These are phyloP conservation scores for Schizopora paradoxa DNA, from an alignment of 1,284 basidiomycete genomes.

Conservation along the genomic window DNA sequence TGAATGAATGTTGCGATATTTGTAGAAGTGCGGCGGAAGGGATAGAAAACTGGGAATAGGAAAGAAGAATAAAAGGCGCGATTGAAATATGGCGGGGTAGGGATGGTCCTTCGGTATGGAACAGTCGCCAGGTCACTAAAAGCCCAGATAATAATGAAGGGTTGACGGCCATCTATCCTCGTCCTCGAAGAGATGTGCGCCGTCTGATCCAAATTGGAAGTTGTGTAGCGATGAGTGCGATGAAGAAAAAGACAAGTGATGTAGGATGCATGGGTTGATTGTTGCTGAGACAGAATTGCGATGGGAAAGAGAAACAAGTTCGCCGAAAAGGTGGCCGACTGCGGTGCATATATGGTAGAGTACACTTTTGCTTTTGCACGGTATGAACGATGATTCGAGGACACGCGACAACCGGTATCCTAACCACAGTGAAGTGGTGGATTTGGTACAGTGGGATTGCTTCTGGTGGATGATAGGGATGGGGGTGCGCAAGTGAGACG, in stretches of 20 bases:
- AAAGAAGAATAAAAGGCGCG: slow-evolving; percentile 18
- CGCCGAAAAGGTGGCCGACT: slow-evolving; percentile 16
- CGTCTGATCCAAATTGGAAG: slow-evolving; percentile 12
- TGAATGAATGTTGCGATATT: slow-evolving; percentile 18
- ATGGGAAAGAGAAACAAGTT: slow-evolving; percentile 6
- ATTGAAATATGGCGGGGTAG: slow-evolving; percentile 8
- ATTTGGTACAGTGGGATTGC: slow-evolving; percentile 1
- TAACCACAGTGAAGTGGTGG: slow-evolving; percentile 6
- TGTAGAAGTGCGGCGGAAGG: slow-evolving; percentile 8
- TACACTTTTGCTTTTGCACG: slow-evolving; percentile 18
- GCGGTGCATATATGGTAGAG: slow-evolving; percentile 18
- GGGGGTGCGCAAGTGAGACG: slow-evolving; percentile 43
- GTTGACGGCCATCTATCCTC: slow-evolving; percentile 6
- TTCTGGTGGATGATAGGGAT: no score
- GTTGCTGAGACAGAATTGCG: slow-evolving; percentile 19
- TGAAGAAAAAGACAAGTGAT: slow-evolving; percentile 26
- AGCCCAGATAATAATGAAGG: slow-evolving; percentile 12
- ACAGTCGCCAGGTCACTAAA: slow-evolving; percentile 14
- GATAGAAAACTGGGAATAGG: slow-evolving; percentile 25
- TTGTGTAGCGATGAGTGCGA: slow-evolving; percentile 13
- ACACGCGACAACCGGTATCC: slow-evolving; percentile 3
- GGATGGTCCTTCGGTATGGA: slow-evolving; percentile 13
- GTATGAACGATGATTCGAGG: slow-evolving; percentile 3
- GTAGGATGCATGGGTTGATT: slow-evolving; percentile 34
- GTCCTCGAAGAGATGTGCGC: slow-evolving; percentile 11